A percentile compares a stretch with the other conserved stretches of the same genome.
phyloP scores from a whole-genome alignment of 495 filamentous ascomycete species.

The Neurospora sp. region DNA sequence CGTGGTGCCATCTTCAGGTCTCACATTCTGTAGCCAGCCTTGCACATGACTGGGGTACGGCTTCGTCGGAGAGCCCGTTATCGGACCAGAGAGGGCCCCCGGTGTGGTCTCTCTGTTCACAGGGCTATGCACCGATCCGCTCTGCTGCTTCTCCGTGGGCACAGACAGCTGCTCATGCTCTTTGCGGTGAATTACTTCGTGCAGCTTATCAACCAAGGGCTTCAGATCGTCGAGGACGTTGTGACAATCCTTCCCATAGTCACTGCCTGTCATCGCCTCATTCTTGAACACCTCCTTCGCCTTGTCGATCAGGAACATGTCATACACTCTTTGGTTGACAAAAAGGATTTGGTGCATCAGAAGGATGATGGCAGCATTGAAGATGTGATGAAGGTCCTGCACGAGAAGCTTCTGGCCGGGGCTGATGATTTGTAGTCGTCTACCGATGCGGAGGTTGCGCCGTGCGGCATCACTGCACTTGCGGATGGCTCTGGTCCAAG shows the following conservation, averaged over 20 bases:
- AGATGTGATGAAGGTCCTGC: constrained; percentile 32
- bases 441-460: constrained; percentile 23
- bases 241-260: constrained; percentile 19
- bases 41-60: neutral
- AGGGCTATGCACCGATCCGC: neutral
- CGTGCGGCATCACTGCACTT: constrained; percentile 25
- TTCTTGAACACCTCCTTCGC: constrained; percentile 19
- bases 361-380: constrained; percentile 35
- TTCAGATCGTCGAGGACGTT: constrained; percentile 17
- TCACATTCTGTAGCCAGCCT: neutral
- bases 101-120: neutral
- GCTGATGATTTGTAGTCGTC: constrained; percentile 15
- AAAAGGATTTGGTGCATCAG: constrained; percentile 27
- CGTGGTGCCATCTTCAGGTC: neutral
- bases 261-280: constrained; percentile 16
- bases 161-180: neutral
- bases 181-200: constrained; percentile 11
- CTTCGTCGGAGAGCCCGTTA: neutral
- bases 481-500: constrained; percentile 10
- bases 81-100: neutral
- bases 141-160: constrained; percentile 4
- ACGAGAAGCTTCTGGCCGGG: constrained; percentile 19
- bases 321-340: constrained; percentile 15
- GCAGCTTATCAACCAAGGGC: constrained; percentile 13
- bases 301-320: constrained; percentile 17